These are phyloP conservation scores for Emmonsiellopsis sp. DNA, from an alignment of 2,329 filamentous ascomycete species.

Conservation along the genomic window DNA sequence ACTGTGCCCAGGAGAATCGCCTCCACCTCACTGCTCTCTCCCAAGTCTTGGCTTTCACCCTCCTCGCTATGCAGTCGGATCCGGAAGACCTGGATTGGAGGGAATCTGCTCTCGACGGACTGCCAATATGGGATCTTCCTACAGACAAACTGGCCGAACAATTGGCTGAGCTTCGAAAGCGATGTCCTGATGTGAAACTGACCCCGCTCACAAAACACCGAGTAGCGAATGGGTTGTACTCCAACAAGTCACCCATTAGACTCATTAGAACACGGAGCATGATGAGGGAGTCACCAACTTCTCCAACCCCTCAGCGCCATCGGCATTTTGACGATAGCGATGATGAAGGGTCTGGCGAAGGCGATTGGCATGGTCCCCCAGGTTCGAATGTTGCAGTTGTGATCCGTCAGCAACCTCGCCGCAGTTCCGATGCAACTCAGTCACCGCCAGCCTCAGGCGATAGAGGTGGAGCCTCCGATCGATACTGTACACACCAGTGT, in stretches of 20 bases:
- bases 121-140: not conserved
- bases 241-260: not conserved
- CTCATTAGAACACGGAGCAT: not conserved
- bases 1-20: not conserved
- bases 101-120: not conserved
- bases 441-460: not conserved
- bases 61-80: not conserved
- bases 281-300: not conserved
- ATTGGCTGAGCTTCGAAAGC: not conserved
- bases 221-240: not conserved
- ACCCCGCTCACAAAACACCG: not conserved
- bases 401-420: not conserved
- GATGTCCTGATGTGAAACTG: not conserved
- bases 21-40: not conserved
- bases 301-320: not conserved
- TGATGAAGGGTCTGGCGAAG: not conserved
- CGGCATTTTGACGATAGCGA: not conserved
- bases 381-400: not conserved
- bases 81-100: not conserved
- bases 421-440: not conserved
- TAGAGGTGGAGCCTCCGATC: not conserved
- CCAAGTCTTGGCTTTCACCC: constrained; percentile 1
- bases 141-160: not conserved
- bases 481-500: not conserved
- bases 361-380: not conserved